A percentile compares a stretch with the other conserved stretches of the same genome.
phyloP scores from a whole-genome alignment of 1,284 basidiomycete genomes.

The Lignosus rhinocerotis region DNA sequence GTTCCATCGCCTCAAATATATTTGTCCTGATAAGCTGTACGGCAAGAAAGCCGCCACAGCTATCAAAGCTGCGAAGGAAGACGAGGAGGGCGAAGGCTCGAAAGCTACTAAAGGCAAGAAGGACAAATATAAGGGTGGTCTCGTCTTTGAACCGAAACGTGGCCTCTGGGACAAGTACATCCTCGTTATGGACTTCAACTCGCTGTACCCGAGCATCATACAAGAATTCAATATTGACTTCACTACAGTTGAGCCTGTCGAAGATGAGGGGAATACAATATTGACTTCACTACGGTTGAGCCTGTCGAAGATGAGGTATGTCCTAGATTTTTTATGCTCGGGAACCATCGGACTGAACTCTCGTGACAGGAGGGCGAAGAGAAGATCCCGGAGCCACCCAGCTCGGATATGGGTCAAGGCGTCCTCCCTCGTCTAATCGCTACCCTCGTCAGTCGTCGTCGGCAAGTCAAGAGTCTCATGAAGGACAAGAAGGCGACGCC shows the following conservation, averaged over 20 bases:
- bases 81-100: constrained; percentile 54
- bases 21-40: constrained; percentile 93
- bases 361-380: constrained; percentile 69
- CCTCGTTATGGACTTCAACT: constrained; percentile 99
- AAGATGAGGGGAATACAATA: no score
- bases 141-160: constrained; percentile 96
- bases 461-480: constrained; percentile 94
- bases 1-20: constrained; percentile 95
- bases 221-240: constrained; percentile 99
- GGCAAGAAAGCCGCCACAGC: constrained; percentile 69
- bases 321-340: no score
- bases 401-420: constrained; percentile 75
- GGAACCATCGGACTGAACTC: constrained; percentile 10
- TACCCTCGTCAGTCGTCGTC: constrained; percentile 87
- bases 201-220: constrained; percentile 98
- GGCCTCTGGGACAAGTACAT: constrained; percentile 97
- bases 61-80: constrained; percentile 59
- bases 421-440: constrained; percentile 96
- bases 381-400: constrained; percentile 88
- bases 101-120: constrained; percentile 71
- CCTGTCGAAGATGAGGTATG: constrained; percentile 57
- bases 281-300: constrained; percentile 93
- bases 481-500: constrained; percentile 82
- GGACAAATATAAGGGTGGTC: constrained; percentile 98
- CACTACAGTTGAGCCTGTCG: constrained; percentile 85